Evolutionary conservation across 345 rosid species (phyloP).

Genomic region (Mallotus nudiflorus): DNA sequence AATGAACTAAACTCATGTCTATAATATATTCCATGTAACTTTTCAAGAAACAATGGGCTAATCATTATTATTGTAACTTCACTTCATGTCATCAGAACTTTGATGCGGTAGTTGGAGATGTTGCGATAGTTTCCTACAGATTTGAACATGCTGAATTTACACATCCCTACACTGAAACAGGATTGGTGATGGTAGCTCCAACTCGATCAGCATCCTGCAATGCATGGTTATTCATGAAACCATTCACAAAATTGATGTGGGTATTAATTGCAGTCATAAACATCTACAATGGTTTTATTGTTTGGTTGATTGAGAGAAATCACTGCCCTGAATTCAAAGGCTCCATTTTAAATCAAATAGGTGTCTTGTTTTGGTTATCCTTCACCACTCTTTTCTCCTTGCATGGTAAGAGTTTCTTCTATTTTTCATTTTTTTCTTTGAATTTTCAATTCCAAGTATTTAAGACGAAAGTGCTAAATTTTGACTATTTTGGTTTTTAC

Average conservation of each 20-base stretch:
- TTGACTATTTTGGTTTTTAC: too few relatives aligned
- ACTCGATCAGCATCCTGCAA: conserved; percentile 2
- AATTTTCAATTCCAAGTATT: too few relatives aligned
- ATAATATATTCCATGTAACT: neutral
- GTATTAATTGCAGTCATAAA: conserved; percentile 5
- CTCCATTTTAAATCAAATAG: conserved; percentile 14
- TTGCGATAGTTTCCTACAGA: conserved; percentile 14
- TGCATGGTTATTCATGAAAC: conserved; percentile 24
- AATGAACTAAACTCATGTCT: neutral
- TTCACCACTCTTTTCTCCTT: conserved; percentile 28
- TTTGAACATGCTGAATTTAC: conserved; percentile 28
- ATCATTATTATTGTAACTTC: neutral
- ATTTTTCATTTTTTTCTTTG: neutral
- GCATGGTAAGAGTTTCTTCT: conserved; percentile 13
- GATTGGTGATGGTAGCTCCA: conserved; percentile 24
- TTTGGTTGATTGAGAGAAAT: conserved; percentile 28
- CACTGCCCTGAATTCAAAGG: conserved; percentile 12
- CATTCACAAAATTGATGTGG: conserved; percentile 29
- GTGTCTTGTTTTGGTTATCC: conserved; percentile 25
- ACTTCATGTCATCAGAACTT: conserved; percentile 10
- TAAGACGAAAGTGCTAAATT: neutral
- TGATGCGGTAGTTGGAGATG: conserved; percentile 23
- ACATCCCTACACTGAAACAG: conserved; percentile 28
- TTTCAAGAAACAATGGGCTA: neutral
- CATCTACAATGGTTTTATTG: conserved; percentile 30